Conservation (phyloP, 495 filamentous ascomycete genomes). For the Lasiosphaeris hirsuta region DNA sequence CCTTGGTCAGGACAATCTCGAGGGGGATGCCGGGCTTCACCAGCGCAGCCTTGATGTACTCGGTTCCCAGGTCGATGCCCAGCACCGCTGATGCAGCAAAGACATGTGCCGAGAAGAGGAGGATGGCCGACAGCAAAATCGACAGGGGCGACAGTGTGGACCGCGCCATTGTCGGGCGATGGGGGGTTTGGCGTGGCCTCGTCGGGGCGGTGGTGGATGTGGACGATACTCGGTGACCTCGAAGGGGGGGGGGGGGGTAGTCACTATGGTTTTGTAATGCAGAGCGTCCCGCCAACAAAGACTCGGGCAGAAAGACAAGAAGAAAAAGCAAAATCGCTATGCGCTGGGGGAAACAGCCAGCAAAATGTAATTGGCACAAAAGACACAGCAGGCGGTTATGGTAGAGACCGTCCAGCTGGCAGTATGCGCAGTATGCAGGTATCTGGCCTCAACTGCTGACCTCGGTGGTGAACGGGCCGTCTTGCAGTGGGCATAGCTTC, state of each 20-base stretch:
- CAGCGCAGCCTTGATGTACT: constrained; percentile 93
- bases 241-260: too few species aligned
- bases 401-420: constrained; percentile 11
- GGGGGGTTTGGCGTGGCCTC: constrained; percentile 13
- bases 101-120: constrained; percentile 48
- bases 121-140: constrained; percentile 44
- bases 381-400: neutral
- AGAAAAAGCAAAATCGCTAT: constrained; percentile 6
- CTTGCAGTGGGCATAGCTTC: constrained; percentile 9
- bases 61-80: constrained; percentile 91
- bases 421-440: constrained; percentile 3
- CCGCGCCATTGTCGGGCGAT: constrained; percentile 41
- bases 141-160: constrained; percentile 40
- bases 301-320: neutral
- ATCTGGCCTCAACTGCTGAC: constrained; percentile 20
- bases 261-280: too few species aligned
- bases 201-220: neutral
- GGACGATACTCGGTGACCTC: neutral
- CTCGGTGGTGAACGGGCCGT: neutral
- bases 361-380: constrained; percentile 8
- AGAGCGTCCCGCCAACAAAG: too few species aligned
- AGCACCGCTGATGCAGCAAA: constrained; percentile 68
- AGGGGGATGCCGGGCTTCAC: constrained; percentile 98
- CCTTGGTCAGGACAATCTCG: constrained; percentile 97
- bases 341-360: neutral